Evolutionary conservation across 2,329 filamentous ascomycete genomes (phyloP).

Genomic region (Exophiala oligosperma): DNA sequence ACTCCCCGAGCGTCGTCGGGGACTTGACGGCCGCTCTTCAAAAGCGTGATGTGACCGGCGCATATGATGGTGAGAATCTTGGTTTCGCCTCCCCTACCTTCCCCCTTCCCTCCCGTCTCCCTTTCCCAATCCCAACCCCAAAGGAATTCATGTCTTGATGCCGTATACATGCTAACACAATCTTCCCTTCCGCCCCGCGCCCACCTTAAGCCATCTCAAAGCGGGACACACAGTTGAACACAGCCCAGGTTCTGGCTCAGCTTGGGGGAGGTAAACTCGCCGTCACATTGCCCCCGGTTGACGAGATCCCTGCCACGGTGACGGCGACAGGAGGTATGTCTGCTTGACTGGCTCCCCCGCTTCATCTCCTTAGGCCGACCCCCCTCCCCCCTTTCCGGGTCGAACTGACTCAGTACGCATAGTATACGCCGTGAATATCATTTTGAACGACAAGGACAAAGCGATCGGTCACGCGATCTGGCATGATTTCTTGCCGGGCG

Average conservation of each 20-base stretch:
- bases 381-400: background rate
- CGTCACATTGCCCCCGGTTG: constrained; percentile 8
- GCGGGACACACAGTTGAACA: constrained; percentile 19
- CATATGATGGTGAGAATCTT: constrained; percentile 20
- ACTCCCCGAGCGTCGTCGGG: constrained; percentile 23
- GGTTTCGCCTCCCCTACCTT: background rate
- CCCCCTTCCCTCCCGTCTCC: constrained; percentile 4
- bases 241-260: constrained; percentile 21
- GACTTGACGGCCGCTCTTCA: constrained; percentile 24
- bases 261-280: constrained; percentile 25
- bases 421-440: constrained; percentile 21
- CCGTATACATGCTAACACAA: no score
- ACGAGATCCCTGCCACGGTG: constrained; percentile 20
- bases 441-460: constrained; percentile 19
- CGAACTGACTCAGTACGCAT: background rate
- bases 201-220: constrained; percentile 13
- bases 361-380: no score
- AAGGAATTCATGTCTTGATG: no score
- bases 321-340: constrained; percentile 15
- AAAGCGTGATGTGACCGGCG: constrained; percentile 9
- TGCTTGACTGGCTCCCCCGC: background rate
- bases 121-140: no score
- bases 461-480: constrained; percentile 35
- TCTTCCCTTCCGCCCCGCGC: background rate
- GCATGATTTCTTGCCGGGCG: constrained; percentile 35